These are phyloP conservation scores for Zygosaccharomyces rouxii DNA, from an alignment of 805 yeast species.

Conservation along the genomic window DNA sequence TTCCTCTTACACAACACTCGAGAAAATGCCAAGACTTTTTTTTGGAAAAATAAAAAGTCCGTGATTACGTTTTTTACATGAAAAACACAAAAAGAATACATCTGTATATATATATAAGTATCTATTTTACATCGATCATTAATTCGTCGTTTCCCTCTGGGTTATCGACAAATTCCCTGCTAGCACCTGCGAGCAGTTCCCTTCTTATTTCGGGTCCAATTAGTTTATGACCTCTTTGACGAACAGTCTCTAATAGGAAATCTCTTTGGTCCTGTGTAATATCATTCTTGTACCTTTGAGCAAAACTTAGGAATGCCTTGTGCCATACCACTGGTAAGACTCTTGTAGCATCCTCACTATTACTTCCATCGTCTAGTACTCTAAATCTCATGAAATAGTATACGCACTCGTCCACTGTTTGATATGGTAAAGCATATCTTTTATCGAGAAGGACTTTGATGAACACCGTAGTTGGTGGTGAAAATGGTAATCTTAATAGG, in stretches of 20 bases:
- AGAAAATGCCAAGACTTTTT: not conserved
- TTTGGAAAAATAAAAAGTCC: not conserved
- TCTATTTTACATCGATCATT: slow-evolving; percentile 31
- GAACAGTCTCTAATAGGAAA: slow-evolving; percentile 81
- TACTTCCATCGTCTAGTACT: slow-evolving; percentile 44
- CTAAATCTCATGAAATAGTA: slow-evolving; percentile 92
- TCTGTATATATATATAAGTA: slow-evolving; percentile 1
- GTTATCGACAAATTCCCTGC: slow-evolving; percentile 46
- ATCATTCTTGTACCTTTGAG: slow-evolving; percentile 94
- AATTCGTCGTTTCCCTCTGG: slow-evolving; percentile 27
- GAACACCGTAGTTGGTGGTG: slow-evolving; percentile 86
- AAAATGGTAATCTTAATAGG: slow-evolving; percentile 73
- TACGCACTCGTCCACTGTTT: slow-evolving; percentile 89
- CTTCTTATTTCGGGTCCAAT: slow-evolving; percentile 94
- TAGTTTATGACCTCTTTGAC: slow-evolving; percentile 82
- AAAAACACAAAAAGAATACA: not conserved
- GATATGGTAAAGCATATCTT: slow-evolving; percentile 94
- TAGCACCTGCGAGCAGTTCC: slow-evolving; percentile 81
- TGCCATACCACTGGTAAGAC: slow-evolving; percentile 94
- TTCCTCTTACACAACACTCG: not conserved
- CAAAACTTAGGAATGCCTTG: slow-evolving; percentile 89
- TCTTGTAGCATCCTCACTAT: slow-evolving; percentile 40
- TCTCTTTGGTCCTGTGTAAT: slow-evolving; percentile 98
- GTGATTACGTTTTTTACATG: not conserved
- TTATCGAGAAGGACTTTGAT: slow-evolving; percentile 86